phyloP scores from a whole-genome alignment of 805 yeast genomes.

The Jamesozyma jinghongensis region DNA sequence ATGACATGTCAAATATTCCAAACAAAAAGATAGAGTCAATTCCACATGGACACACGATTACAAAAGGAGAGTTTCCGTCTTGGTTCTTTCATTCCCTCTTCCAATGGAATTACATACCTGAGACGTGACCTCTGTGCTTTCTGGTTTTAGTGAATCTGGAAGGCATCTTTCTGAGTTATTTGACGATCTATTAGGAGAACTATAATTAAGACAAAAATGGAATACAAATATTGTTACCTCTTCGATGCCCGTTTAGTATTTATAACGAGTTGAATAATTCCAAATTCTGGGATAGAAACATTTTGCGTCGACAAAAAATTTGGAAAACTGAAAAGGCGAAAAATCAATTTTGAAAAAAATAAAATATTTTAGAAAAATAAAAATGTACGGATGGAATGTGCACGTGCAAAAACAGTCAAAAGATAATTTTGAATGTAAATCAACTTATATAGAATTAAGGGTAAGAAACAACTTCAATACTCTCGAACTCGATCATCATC shows the following conservation, averaged over 20 bases:
- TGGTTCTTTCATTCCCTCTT: conserved; percentile 36
- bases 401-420: background rate
- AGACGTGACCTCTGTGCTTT: conserved; percentile 99
- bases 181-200: background rate
- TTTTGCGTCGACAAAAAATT: conserved; percentile 2
- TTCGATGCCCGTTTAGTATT: background rate
- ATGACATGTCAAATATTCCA: background rate
- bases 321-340: background rate
- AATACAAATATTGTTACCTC: background rate
- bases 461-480: background rate
- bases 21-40: background rate
- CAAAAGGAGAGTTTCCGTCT: conserved; percentile 26
- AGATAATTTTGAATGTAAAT: no score
- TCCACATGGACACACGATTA: background rate
- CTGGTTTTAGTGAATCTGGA: conserved; percentile 99
- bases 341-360: background rate
- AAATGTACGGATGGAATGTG: conserved; percentile 2
- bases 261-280: background rate
- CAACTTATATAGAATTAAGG: no score
- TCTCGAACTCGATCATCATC: background rate
- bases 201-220: background rate
- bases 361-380: no score
- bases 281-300: background rate
- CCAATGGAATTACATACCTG: conserved; percentile 63
- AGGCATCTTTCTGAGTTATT: conserved; percentile 57